These are phyloP conservation scores for Dictyostelium brefeldianum DNA, from an alignment of 78 protist genomes.

Conservation along the genomic window DNA sequence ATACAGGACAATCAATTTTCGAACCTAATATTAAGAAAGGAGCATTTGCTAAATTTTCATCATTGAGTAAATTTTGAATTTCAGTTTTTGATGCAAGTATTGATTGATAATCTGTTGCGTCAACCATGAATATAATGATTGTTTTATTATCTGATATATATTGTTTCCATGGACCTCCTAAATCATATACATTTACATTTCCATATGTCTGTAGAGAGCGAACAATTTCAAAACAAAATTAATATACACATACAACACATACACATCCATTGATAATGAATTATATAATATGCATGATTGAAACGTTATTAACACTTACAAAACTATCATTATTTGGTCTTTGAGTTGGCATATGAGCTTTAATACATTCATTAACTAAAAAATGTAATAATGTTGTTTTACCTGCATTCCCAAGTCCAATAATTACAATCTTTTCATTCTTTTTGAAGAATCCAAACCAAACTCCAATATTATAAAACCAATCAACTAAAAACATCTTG, in stretches of 20 bases:
- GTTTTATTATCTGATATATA: conserved; percentile 20
- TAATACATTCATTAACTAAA: background rate
- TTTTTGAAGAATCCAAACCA: conserved; percentile 52
- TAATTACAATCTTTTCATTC: conserved; percentile 25
- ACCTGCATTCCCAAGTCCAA: conserved; percentile 79
- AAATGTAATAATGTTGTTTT: conserved; percentile 53
- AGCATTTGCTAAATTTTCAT: background rate
- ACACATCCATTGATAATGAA: too few relatives aligned
- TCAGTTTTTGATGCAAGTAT: conserved; percentile 57
- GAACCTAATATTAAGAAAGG: conserved; percentile 57
- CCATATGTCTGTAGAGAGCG: too few relatives aligned
- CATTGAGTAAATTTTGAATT: conserved; percentile 16
- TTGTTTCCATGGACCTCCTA: conserved; percentile 75
- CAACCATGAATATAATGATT: conserved; percentile 57
- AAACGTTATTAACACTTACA: too few relatives aligned
- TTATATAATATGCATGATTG: too few relatives aligned
- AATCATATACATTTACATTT: conserved; percentile 47
- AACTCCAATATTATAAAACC: conserved; percentile 23
- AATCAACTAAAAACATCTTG: conserved; percentile 60
- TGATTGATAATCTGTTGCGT: conserved; percentile 9
- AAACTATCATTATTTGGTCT: conserved; percentile 43
- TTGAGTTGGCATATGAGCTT: conserved; percentile 38
- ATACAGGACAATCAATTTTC: conserved; percentile 17
- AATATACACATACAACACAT: too few relatives aligned
- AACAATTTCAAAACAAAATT: too few relatives aligned